Base-by-base conservation (phyloP, 2,329 filamentous ascomycete genomes). In the Xylaria hypoxylon region DNA sequence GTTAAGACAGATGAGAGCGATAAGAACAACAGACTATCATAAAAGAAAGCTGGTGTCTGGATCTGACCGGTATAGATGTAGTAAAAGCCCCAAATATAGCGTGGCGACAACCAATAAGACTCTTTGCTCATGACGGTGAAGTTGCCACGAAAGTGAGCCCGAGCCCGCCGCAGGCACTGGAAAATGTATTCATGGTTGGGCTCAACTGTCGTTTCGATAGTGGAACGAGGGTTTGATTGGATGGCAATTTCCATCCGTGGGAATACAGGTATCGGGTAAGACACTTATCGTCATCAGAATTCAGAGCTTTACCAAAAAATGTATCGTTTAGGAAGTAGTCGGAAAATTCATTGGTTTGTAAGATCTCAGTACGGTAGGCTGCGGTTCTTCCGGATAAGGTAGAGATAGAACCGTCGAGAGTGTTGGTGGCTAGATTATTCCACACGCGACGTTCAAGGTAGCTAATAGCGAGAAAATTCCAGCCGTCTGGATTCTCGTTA, bases 21-120 rank as follows among this genome's bases (percentile, higher is more conserved):
- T 8, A 33, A 53, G 61, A 64, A 59, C 19, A 64, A 28, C 5
- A 53, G 6, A 10, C 61, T 45, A 31, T 59, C 55, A 15, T 52
- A 17, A 2, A 59, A 24, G 15, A 64, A 26, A 8, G 55, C 61
- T 1, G 62, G 62, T 2, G 55, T 59, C 28, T 64, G 55, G 31
- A 64, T 59, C 19, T 64, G 62, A 4, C 53, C 55, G 22, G 55
- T 31, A 31, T 64, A 64, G 19, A 59, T 64, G 62, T 64, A 64
- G 24, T 64, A 64, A 22, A 64, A n/a, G 5, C 62, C 62, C 62
- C 62, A 64, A 6, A 64, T 1, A 15, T 59, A 59, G 2, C 48
- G 55, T 7, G 15, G 40, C 5, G 62, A 64, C 40, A 13, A 64
- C 62, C 62, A 64, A 42, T 64, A 64, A 3, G 55, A 17, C 8